Percentiles rank a stretch among this genome's conserved stretches.
These are phyloP conservation scores for Candida namnaoensis DNA, from an alignment of 805 yeast genomes.

Conservation along the genomic window DNA sequence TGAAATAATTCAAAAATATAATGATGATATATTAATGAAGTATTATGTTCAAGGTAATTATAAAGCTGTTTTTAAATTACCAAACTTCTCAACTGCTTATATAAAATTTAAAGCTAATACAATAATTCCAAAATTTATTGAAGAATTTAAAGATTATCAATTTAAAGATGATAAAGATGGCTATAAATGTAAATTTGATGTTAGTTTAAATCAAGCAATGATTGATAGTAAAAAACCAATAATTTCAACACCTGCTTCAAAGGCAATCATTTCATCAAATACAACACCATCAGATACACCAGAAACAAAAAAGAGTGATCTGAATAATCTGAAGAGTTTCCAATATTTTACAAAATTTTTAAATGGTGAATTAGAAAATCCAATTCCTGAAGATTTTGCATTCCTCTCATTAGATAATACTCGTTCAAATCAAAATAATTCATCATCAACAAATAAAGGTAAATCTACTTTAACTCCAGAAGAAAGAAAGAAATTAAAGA, in stretches of 20 bases:
- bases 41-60: constrained; percentile 35
- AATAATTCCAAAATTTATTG: constrained; percentile 20
- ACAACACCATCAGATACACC: constrained; percentile 2
- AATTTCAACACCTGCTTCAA: no score
- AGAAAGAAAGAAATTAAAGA: not conserved
- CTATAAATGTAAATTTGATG: constrained; percentile 7
- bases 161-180: constrained; percentile 16
- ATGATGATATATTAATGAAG: constrained; percentile 6
- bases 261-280: no score
- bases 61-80: constrained; percentile 27
- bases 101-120: constrained; percentile 23
- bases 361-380: constrained; percentile 12
- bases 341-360: constrained; percentile 12
- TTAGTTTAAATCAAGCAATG: constrained; percentile 28
- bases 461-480: no score
- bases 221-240: constrained; percentile 2
- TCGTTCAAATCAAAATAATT: no score
- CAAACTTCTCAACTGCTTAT: constrained; percentile 33
- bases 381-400: constrained; percentile 1
- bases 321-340: constrained; percentile 8
- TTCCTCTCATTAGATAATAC: constrained; percentile 1
- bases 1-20: constrained; percentile 8
- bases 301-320: no score
- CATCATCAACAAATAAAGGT: not conserved
- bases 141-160: constrained; percentile 9